Evolutionary conservation across 768 basidiomycete species (phyloP), one percentile per base, ranked within the genome.

Genomic region (Lactifluus echinatus): DNA sequence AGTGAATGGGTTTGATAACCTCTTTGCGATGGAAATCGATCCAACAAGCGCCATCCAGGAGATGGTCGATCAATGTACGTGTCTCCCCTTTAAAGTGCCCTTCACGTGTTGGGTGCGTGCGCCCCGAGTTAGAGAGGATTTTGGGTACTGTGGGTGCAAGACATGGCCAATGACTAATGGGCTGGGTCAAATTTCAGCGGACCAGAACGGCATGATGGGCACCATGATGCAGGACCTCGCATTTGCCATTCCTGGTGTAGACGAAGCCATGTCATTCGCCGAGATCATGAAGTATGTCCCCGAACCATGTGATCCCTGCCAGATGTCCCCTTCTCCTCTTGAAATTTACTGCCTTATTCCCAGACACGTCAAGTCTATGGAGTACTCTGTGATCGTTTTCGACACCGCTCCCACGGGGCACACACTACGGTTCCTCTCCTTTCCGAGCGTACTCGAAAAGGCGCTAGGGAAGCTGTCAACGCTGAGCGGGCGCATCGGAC

Each of bases 171-270:
- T 21, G 36, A 21, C 11, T 23, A 14, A 21, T n/a, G 3, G 4
- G 4, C 11, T 23, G 4, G 4, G 4, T 23, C 6, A 31, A 26
- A 21, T n/a, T 29, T 6, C 66, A 92, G 89, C 89, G 57, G 89
- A 91, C 69, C 82, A 84, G 64, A 89, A 88, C 66, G 87, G 88
- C 11, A 93, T 95, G 77, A 98, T 98, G 95, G 93, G 93, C 45
- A 84, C 87, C 61, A 98, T 99, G 93, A 96, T 99, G 92, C 96
- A 99, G 71, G 96, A 99, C 73, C 80, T 99, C 43, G 96, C 96
- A 0, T 99, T 99, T 67, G 93, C 96, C 2, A 98, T 99, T 56
- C 96, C 96, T 0, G 96, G 96, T 73, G 95, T 99, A 12, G 96
- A 99, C 66, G 96, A 99, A 73, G 96, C 96, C 3, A 98, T 99